These are phyloP conservation scores for Acanthamoeba sp. DNA, from an alignment of 208 protist genomes.

Conservation along the genomic window DNA sequence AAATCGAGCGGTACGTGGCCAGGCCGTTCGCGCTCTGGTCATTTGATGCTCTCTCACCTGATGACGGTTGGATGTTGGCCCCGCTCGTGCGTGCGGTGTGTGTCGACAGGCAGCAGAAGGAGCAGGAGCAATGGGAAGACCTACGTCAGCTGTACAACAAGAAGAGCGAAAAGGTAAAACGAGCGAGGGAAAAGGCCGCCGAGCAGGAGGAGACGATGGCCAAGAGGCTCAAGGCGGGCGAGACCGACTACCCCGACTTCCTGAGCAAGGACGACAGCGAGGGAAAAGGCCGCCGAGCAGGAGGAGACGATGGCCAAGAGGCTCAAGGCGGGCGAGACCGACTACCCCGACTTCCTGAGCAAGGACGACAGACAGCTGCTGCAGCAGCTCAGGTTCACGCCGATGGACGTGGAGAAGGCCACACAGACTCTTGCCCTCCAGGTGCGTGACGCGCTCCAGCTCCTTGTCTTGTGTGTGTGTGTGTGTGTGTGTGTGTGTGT, in stretches of 20 bases:
- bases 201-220: not conserved
- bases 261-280: not conserved
- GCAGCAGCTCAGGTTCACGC: not conserved
- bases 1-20: not conserved
- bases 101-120: not conserved
- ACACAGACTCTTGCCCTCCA: not conserved
- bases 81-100: too few species aligned
- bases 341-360: conserved; percentile 15
- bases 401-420: conserved; percentile 5
- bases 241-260: not conserved
- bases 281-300: not conserved
- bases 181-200: not conserved
- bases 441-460: not conserved
- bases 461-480: not conserved
- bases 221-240: conserved; percentile 18
- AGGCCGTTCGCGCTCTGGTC: not conserved
- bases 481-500: not conserved
- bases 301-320: not conserved
- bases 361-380: not conserved
- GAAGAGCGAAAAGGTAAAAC: not conserved
- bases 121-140: not conserved
- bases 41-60: not conserved
- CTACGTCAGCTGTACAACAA: not conserved
- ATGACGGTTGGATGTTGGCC: not conserved
- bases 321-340: not conserved